Conservation (phyloP, 495 filamentous ascomycete species). For the Podospora fimiseda region DNA sequence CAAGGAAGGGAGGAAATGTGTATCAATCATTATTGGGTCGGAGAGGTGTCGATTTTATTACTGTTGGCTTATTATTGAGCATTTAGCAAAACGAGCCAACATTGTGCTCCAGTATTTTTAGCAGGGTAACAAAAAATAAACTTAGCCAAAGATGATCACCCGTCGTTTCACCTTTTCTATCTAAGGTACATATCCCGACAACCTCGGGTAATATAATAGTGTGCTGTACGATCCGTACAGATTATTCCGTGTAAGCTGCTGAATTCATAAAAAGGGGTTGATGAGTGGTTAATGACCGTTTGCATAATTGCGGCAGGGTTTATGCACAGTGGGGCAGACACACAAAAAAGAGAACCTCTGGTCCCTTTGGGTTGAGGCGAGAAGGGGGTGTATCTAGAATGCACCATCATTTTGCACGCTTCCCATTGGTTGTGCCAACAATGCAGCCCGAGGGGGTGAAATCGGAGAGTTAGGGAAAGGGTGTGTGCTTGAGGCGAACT, state of each 20-base stretch:
- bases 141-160: not conserved
- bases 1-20: not conserved
- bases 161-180: not conserved
- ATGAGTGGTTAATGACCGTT: not conserved
- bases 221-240: too few relatives aligned
- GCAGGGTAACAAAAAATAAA: not conserved
- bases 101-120: too few relatives aligned
- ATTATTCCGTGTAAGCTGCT: not conserved
- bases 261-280: not conserved
- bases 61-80: too few relatives aligned
- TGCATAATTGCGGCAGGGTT: not conserved
- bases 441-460: not conserved
- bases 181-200: not conserved
- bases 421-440: not conserved
- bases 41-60: too few relatives aligned
- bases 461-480: conserved; percentile 1
- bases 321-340: too few relatives aligned
- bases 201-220: too few relatives aligned
- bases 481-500: conserved; percentile 1
- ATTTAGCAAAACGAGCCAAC: too few relatives aligned
- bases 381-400: not conserved
- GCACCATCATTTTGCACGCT: too few relatives aligned
- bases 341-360: too few relatives aligned
- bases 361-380: too few relatives aligned
- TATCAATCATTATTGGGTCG: not conserved